Percentiles rank a stretch among this genome's conserved stretches.
Conservation (phyloP, 108 stramenopile genomes). For the Tribonema minus region DNA sequence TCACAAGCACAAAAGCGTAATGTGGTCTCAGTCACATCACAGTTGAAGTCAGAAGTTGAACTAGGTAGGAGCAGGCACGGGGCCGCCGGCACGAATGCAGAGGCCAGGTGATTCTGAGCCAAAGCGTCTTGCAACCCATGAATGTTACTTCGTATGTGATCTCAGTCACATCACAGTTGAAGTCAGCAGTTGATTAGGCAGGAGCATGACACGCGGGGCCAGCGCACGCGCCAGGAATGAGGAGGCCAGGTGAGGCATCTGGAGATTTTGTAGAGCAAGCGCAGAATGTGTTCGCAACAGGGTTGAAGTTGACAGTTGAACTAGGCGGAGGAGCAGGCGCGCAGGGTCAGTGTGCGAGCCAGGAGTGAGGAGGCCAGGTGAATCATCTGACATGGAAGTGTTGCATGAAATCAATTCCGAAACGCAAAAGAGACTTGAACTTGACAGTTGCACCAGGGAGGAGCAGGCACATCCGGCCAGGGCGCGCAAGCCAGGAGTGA, state of each 20-base stretch:
- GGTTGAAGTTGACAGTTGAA: background rate
- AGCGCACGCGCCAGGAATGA: background rate
- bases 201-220: too few species aligned
- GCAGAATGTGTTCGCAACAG: background rate
- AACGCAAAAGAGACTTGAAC: background rate
- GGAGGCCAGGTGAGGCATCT: background rate
- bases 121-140: too few species aligned
- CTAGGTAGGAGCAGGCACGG: too few species aligned
- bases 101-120: too few species aligned
- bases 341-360: conserved; percentile 6
- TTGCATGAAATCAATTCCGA: background rate
- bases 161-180: too few species aligned
- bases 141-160: too few species aligned
- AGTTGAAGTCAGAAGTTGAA: too few species aligned
- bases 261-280: background rate
- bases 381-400: background rate
- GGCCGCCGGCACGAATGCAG: too few species aligned
- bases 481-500: background rate
- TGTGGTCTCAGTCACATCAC: too few species aligned
- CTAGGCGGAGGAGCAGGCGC: conserved; percentile 11
- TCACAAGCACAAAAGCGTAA: too few species aligned
- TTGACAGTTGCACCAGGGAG: background rate
- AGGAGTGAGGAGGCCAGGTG: background rate
- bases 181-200: too few species aligned
- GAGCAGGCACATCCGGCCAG: conserved; percentile 3